A percentile compares a stretch with the other conserved stretches of the same genome.
Conservation (phyloP, 331 rosid genomes). For the Pyracantha coccinea region DNA sequence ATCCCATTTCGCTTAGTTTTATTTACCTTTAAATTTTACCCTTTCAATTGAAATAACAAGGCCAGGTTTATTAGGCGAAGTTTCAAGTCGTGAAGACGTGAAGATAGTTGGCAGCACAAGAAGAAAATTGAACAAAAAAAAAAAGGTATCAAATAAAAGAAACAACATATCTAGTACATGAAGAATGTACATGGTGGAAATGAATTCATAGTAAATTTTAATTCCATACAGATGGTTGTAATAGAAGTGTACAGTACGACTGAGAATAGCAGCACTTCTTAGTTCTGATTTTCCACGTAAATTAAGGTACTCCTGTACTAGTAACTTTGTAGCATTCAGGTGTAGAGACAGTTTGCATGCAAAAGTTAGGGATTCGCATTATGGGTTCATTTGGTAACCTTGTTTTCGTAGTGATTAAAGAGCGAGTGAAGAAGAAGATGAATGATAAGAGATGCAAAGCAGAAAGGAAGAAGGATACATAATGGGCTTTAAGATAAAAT, state of each 20-base stretch:
- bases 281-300: not conserved
- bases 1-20: not conserved
- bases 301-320: not conserved
- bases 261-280: not conserved
- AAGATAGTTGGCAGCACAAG: too few species aligned
- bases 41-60: not conserved
- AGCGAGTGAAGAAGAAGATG: not conserved
- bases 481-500: not conserved
- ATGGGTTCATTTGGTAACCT: not conserved
- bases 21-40: not conserved
- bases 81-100: too few species aligned
- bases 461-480: not conserved
- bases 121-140: not conserved
- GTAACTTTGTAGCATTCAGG: not conserved
- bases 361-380: not conserved
- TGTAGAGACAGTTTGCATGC: not conserved
- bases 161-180: not conserved
- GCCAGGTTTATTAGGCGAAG: not conserved
- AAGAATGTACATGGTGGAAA: not conserved
- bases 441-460: not conserved
- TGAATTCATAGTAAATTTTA: not conserved
- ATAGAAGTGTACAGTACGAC: not conserved
- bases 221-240: not conserved
- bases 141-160: not conserved
- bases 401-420: not conserved